These are phyloP conservation scores for Spironucleus salmonicida DNA, from an alignment of 208 protist species.

Conservation along the genomic window DNA sequence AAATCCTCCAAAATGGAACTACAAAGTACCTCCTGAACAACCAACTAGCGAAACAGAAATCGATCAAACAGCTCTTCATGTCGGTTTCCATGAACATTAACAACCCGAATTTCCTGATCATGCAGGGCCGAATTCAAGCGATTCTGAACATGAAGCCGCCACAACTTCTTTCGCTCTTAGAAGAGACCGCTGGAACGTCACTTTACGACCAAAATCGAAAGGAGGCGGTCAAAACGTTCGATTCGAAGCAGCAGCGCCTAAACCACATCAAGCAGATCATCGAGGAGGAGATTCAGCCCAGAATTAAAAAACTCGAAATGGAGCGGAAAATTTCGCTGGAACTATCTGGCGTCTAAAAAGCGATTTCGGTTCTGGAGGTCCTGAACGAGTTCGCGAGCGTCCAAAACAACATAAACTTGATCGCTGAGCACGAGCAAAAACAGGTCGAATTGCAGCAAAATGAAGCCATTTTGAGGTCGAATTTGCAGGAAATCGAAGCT, in stretches of 20 bases:
- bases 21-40: slow-evolving; percentile 99
- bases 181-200: slow-evolving; percentile 95
- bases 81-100: slow-evolving; percentile 98
- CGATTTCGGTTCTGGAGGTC: slow-evolving; percentile 47
- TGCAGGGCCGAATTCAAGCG: slow-evolving; percentile 93
- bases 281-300: slow-evolving; percentile 64
- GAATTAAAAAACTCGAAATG: slow-evolving; percentile 58
- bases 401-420: no score
- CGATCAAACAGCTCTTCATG: slow-evolving; percentile 95
- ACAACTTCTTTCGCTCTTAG: slow-evolving; percentile 91
- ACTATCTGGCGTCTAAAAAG: neutral
- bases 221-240: slow-evolving; percentile 77
- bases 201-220: slow-evolving; percentile 94
- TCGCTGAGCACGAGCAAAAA: no score
- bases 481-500: no score
- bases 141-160: slow-evolving; percentile 97
- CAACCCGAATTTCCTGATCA: slow-evolving; percentile 98
- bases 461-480: no score
- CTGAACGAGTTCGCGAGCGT: no score
- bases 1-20: slow-evolving; percentile 53
- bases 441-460: no score
- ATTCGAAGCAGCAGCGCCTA: slow-evolving; percentile 94
- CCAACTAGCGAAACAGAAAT: slow-evolving; percentile 69
- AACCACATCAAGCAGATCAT: slow-evolving; percentile 76
- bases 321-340: slow-evolving; percentile 51